Conservation (phyloP, 441 rosid genomes). For the Pelargonium myrrhifolium region DNA sequence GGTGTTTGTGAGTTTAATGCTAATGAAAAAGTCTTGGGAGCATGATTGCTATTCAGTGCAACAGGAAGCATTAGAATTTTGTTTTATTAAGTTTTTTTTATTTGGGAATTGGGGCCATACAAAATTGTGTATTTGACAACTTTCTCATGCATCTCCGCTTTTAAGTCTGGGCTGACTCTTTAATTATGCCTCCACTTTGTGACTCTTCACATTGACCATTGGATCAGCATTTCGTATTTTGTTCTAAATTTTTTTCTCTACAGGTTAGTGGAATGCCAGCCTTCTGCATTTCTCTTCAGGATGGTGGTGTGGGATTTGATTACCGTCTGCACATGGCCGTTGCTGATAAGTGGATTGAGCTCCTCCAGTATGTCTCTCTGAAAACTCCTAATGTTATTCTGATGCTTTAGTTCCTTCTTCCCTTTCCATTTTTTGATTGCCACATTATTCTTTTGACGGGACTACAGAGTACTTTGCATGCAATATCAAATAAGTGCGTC, state of each 20-base stretch:
- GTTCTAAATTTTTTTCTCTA: constrained; percentile 14
- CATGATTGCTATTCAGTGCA: no score
- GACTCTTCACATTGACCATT: background rate
- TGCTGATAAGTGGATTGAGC: constrained; percentile 97
- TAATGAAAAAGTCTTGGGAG: no score
- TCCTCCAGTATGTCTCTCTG: constrained; percentile 59
- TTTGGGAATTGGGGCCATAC: background rate
- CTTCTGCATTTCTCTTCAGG: constrained; percentile 73
- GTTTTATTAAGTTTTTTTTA: no score
- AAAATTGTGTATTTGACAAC: background rate
- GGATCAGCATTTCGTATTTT: background rate
- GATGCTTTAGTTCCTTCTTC: background rate
- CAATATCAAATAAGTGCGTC: background rate
- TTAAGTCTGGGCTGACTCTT: background rate
- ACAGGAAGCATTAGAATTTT: no score
- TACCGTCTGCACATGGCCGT: constrained; percentile 97
- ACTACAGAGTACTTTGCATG: background rate
- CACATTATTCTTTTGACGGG: background rate
- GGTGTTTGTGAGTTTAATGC: background rate
- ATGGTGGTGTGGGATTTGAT: constrained; percentile 98
- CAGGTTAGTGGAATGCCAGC: constrained; percentile 99
- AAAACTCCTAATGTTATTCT: constrained; percentile 4
- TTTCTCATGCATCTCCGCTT: background rate
- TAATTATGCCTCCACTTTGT: background rate
- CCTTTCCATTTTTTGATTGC: background rate